Conservation (phyloP, 2,329 filamentous ascomycete genomes). For the Monosporascus sp. region DNA sequence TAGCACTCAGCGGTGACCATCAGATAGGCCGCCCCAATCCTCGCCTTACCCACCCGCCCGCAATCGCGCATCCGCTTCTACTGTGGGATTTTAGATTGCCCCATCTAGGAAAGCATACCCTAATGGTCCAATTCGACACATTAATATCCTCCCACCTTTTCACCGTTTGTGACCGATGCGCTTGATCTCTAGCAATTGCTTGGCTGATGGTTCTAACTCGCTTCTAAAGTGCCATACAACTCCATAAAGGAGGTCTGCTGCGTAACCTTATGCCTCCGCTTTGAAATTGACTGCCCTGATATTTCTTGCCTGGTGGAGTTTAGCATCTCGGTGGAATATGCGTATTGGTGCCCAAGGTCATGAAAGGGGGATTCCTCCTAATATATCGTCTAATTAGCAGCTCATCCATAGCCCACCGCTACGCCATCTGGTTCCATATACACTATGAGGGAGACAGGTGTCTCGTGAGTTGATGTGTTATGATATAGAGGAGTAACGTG, state of each 20-base stretch:
- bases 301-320: neutral
- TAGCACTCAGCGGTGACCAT: no score
- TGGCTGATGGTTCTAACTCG: neutral
- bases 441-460: neutral
- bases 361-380: neutral
- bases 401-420: neutral
- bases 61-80: neutral
- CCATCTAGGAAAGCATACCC: neutral
- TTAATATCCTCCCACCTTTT: no score
- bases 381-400: neutral
- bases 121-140: no score
- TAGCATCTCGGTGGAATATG: neutral
- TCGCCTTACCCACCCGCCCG: neutral
- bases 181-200: no score
- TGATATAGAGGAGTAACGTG: slow-evolving; percentile 8
- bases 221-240: neutral
- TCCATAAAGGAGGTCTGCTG: neutral
- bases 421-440: no score
- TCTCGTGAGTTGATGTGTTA: neutral
- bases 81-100: neutral
- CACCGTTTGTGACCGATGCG: no score
- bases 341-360: neutral
- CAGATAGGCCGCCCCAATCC: no score
- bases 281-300: neutral
- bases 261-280: neutral